Conservation (phyloP, 148 eudicot species). For the Simmondsia chinensis region DNA sequence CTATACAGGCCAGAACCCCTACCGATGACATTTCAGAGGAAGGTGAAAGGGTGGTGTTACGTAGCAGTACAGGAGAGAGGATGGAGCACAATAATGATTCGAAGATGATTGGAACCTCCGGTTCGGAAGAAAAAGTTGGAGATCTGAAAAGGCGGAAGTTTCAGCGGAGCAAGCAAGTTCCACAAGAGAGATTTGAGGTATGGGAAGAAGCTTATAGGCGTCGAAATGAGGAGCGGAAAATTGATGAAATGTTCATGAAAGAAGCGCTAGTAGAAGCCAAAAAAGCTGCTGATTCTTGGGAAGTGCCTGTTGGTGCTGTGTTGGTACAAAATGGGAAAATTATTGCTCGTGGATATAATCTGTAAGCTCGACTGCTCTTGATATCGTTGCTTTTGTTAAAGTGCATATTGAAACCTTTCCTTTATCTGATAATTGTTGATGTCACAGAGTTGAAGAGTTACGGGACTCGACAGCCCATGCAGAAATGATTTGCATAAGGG, state of each 20-base stretch:
- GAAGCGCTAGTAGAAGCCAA: constrained; percentile 83
- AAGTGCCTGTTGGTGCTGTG: constrained; percentile 97
- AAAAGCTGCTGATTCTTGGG: constrained; percentile 92
- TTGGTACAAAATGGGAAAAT: constrained; percentile 77
- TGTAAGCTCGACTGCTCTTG: constrained; percentile 38
- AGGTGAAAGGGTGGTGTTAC: constrained; percentile 22
- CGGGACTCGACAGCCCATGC: constrained; percentile 98
- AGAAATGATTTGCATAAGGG: constrained; percentile 86
- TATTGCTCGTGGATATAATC: constrained; percentile 86
- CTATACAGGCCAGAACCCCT: too few species aligned
- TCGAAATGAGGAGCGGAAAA: constrained; percentile 61
- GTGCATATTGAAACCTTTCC: too few species aligned
- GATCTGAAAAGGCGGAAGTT: constrained; percentile 43
- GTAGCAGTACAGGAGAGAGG: constrained; percentile 24
- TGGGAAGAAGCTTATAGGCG: constrained; percentile 78
- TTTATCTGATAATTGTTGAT: constrained; percentile 1
- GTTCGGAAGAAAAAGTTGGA: constrained; percentile 21
- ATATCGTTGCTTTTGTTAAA: neutral
- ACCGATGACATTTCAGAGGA: constrained; percentile 23
- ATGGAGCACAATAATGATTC: constrained; percentile 17
- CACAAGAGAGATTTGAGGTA: constrained; percentile 57
- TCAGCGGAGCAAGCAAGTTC: constrained; percentile 47
- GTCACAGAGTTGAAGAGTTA: constrained; percentile 76
- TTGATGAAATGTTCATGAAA: constrained; percentile 84
- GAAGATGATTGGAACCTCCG: constrained; percentile 10